Base-by-base conservation (phyloP, 202 grass and related monocot genomes). In the Setaria italica region DNA sequence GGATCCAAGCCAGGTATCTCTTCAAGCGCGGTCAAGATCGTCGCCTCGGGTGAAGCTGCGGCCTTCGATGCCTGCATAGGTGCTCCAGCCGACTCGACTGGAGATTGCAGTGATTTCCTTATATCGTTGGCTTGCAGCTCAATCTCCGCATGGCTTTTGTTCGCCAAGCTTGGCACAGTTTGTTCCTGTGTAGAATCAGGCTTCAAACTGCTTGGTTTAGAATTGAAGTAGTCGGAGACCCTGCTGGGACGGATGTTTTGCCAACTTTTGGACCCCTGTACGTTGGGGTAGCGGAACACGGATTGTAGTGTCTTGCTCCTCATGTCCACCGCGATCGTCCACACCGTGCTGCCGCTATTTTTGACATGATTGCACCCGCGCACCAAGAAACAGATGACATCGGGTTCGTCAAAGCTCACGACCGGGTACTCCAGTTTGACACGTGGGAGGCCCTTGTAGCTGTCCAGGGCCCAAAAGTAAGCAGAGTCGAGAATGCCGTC, bases 191-290 rank as follows among this genome's bases (percentile, higher is more conserved):
- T 5, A 41, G 39, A 41, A 2, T 5, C 39, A 41, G 39, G 3
- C 39, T 41, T 3, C 39, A 25, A 2, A 41, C 39, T 41, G 42
- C 42, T 53, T 17, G 14, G 51, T 15, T 32, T 0, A 9, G 34
- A 9, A 9, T 39, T 43, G 4, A 16, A 32, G 14, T 33, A 55
- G 7, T 73, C 3, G 3, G 45, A 72, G 6, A 72, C 45, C 21
- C 9, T 72, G 10, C 69, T 72, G 2, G 69, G 12, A 49, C 5
- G 19, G 15, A 20, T 4, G 6, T 45, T 0, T 20, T 2, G 0
- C 4, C 1, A 6, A 2, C 1, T 0, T 5, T 2, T 4, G 5
- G 17, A 13, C 12, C 4, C 0, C 35, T 1, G 0, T 11, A 9
- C 7, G 0, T 11, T 0, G 2, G 29, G 4, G n/a, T 29, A 7